A percentile compares a stretch with the other conserved stretches of the same genome.
phyloP scores from a whole-genome alignment of 306 rosid species.

The Neltuma alba region DNA sequence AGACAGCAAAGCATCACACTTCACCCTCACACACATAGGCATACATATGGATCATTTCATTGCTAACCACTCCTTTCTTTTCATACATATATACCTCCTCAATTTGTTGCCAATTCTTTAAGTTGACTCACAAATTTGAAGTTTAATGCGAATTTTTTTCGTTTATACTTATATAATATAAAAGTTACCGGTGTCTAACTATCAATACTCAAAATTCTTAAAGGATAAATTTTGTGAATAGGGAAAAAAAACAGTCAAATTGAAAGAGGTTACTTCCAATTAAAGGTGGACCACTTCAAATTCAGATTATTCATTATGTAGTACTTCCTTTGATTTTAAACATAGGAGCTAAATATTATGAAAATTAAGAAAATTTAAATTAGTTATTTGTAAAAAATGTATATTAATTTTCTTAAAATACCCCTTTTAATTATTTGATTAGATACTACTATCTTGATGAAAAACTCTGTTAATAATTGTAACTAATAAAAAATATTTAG shows the following conservation, averaged over 20 bases:
- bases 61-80: background rate
- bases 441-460: too few species aligned
- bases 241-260: too few species aligned
- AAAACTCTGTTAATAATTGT: too few species aligned
- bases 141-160: background rate
- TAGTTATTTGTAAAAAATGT: too few species aligned
- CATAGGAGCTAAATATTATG: too few species aligned
- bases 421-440: too few species aligned
- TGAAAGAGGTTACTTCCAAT: background rate
- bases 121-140: background rate
- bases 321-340: too few species aligned
- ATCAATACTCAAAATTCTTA: background rate
- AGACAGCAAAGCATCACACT: constrained; percentile 58
- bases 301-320: too few species aligned
- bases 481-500: too few species aligned
- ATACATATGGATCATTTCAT: background rate
- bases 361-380: too few species aligned
- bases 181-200: background rate
- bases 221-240: background rate
- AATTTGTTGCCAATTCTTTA: background rate
- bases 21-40: constrained; percentile 38
- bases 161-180: background rate
- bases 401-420: too few species aligned
- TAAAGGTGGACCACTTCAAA: background rate
- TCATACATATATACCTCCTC: background rate